Evolutionary conservation across 768 basidiomycete species (phyloP).

Genomic region (Trametes villosa): DNA sequence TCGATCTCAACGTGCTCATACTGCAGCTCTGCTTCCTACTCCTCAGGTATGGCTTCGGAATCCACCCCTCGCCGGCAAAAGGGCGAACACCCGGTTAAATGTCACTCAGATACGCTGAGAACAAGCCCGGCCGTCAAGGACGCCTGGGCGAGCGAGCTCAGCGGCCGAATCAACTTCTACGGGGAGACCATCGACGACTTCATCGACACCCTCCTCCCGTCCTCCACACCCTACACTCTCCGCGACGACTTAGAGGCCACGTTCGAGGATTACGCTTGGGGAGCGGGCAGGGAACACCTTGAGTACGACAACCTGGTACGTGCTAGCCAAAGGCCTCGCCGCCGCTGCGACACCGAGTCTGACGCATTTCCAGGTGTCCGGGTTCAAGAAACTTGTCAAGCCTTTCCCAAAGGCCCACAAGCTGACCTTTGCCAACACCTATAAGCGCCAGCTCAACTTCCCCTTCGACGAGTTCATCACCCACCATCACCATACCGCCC

Average conservation of each 20-base stretch:
- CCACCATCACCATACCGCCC: too few relatives aligned
- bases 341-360: neutral
- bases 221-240: neutral
- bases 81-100: too few relatives aligned
- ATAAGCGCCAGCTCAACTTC: too few relatives aligned
- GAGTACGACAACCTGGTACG: neutral
- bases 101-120: too few relatives aligned
- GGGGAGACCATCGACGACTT: neutral
- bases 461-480: too few relatives aligned
- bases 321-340: neutral
- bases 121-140: too few relatives aligned
- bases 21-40: too few relatives aligned
- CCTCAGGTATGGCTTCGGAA: too few relatives aligned
- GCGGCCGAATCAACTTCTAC: too few relatives aligned
- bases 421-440: slow-evolving; percentile 5
- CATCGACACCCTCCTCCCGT: slow-evolving; percentile 3
- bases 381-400: neutral
- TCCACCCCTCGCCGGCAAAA: too few relatives aligned
- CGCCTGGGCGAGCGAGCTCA: too few relatives aligned
- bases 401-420: neutral
- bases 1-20: too few relatives aligned
- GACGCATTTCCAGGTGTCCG: neutral
- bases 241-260: neutral
- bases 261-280: neutral
- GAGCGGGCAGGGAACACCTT: neutral